Evolutionary conservation across 2,329 filamentous ascomycete genomes (phyloP).

Genomic region (Neonectria sp.): DNA sequence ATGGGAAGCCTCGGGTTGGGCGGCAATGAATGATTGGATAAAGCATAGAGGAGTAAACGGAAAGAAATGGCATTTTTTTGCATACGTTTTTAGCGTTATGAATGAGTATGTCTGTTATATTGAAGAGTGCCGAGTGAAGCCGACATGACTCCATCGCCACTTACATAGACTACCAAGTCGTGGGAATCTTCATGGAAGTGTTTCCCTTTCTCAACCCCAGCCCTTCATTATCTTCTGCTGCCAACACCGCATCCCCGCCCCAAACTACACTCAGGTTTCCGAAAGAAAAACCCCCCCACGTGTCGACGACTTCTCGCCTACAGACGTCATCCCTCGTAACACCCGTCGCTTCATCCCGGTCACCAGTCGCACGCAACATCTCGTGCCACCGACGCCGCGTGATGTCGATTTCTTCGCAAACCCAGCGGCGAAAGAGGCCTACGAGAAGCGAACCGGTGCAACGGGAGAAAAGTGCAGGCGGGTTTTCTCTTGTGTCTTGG

Average conservation of each 20-base stretch:
- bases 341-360: background rate
- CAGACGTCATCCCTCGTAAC: background rate
- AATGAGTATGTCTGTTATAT: background rate
- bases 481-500: background rate
- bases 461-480: background rate
- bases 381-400: too few species aligned
- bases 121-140: background rate
- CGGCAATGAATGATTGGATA: background rate
- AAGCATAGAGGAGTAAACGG: background rate
- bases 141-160: background rate
- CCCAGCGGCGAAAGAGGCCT: background rate
- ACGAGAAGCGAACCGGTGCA: background rate
- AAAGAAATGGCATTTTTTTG: background rate
- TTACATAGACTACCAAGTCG: background rate
- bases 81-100: background rate
- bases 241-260: too few species aligned
- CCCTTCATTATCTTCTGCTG: too few species aligned
- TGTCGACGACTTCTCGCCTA: background rate
- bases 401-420: background rate
- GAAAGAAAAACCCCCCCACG: too few species aligned
- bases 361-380: too few species aligned
- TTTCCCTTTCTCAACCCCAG: background rate
- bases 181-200: background rate
- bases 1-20: slow-evolving; percentile 26
- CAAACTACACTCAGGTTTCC: too few species aligned